These are phyloP conservation scores for Apiotrichum montevideense DNA, from an alignment of 1,284 basidiomycete species.

Conservation along the genomic window DNA sequence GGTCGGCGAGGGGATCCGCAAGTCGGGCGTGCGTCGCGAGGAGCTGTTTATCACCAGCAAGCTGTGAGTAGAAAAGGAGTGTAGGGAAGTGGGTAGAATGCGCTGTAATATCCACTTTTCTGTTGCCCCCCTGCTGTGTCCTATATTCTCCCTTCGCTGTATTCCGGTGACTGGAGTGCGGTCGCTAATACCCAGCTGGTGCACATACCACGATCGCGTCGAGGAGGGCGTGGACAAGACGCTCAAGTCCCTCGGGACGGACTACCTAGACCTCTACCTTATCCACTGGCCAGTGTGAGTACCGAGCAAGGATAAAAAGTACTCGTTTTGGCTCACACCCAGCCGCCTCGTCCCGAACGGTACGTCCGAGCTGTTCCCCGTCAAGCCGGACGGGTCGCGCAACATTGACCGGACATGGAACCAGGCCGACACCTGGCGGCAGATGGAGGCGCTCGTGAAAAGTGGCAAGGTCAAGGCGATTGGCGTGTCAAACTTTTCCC, in stretches of 20 bases:
- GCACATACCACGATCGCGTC: conserved; percentile 66
- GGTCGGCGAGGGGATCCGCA: conserved; percentile 74
- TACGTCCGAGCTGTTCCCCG: conserved; percentile 33
- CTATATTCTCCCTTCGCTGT: no score
- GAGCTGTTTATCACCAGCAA: conserved; percentile 69
- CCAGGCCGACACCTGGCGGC: conserved; percentile 55
- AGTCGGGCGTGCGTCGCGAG: conserved; percentile 66
- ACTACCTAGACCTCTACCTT: conserved; percentile 77
- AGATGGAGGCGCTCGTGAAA: conserved; percentile 56
- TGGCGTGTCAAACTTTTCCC: conserved; percentile 44
- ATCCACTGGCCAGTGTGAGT: conserved; percentile 47
- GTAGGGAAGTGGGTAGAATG: neutral
- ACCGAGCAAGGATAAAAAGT: no score
- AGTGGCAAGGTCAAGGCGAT: conserved; percentile 53
- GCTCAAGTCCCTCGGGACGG: conserved; percentile 62
- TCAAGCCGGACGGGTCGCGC: conserved; percentile 38
- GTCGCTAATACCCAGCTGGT: conserved; percentile 46
- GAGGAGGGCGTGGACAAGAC: conserved; percentile 59
- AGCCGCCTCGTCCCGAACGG: conserved; percentile 33
- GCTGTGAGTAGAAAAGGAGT: conserved; percentile 20
- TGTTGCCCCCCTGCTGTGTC: no score
- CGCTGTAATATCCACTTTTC: no score
- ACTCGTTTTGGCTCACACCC: neutral
- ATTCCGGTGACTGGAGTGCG: no score
- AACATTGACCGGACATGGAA: conserved; percentile 48